Evolutionary conservation across 352 stramenopile genomes (phyloP).

Genomic region (Phytopythium aichiense): DNA sequence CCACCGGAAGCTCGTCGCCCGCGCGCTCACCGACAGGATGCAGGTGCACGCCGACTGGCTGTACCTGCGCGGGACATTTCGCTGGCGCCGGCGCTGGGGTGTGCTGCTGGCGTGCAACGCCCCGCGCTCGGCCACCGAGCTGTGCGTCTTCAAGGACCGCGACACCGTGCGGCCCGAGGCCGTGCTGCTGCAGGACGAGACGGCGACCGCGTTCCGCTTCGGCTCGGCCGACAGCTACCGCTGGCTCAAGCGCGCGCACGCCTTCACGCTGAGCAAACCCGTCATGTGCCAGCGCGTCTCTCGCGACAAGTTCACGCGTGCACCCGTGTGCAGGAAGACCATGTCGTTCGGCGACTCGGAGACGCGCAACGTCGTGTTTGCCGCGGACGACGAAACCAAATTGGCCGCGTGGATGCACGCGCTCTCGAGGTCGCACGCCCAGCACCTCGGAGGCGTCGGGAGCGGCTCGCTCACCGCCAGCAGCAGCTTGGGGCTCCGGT

Average conservation of each 20-base stretch:
- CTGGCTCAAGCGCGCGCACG: constrained; percentile 35
- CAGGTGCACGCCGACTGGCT: constrained; percentile 57
- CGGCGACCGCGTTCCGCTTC: constrained; percentile 20
- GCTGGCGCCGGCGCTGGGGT: constrained; percentile 61
- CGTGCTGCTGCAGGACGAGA: constrained; percentile 33
- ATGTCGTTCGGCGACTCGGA: constrained; percentile 38
- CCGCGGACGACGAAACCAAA: constrained; percentile 27
- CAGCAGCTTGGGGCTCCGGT: constrained; percentile 5
- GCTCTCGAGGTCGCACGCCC: constrained; percentile 14
- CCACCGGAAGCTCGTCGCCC: constrained; percentile 25
- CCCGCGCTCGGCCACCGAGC: constrained; percentile 37
- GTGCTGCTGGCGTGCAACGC: constrained; percentile 55
- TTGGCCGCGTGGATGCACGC: constrained; percentile 26
- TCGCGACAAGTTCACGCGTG: constrained; percentile 37
- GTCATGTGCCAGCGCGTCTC: constrained; percentile 30
- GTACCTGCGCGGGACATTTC: constrained; percentile 35
- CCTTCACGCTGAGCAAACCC: constrained; percentile 38
- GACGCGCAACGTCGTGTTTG: constrained; percentile 33
- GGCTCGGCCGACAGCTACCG: constrained; percentile 18
- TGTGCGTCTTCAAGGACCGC: constrained; percentile 44
- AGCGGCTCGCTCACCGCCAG: constrained; percentile 9
- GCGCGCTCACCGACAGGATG: constrained; percentile 39
- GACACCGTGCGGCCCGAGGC: constrained; percentile 20
- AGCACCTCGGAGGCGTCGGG: constrained; percentile 7
- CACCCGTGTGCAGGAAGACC: constrained; percentile 30